Evolutionary conservation across 768 basidiomycete genomes (phyloP).

Genomic region (Tricholoma matsutake): DNA sequence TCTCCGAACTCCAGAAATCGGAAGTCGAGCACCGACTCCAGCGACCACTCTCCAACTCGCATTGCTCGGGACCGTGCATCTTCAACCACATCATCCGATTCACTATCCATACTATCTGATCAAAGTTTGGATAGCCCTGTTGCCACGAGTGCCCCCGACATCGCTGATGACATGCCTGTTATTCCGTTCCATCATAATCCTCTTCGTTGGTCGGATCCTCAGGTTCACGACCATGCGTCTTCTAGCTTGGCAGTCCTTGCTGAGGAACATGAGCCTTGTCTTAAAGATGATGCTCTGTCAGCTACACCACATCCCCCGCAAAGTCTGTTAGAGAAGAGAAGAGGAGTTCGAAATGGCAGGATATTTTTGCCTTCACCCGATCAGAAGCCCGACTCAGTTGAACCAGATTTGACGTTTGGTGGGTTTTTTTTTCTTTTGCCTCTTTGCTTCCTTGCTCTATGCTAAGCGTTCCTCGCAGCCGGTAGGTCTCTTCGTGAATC

Average conservation of each 20-base stretch:
- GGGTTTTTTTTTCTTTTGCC: background rate
- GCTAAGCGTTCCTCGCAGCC: conserved; percentile 10
- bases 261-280: conserved; percentile 43
- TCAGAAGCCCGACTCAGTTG: background rate
- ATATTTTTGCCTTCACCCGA: conserved; percentile 13
- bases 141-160: conserved; percentile 21
- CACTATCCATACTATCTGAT: conserved; percentile 38
- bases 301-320: conserved; percentile 9
- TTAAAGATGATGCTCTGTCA: conserved; percentile 8
- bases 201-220: conserved; percentile 21
- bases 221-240: conserved; percentile 23
- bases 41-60: conserved; percentile 16
- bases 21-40: conserved; percentile 16
- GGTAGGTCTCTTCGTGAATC: conserved; percentile 36
- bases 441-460: background rate
- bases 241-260: conserved; percentile 47
- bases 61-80: conserved; percentile 31
- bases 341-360: conserved; percentile 12
- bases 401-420: conserved; percentile 6
- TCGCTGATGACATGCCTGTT: conserved; percentile 35
- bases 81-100: conserved; percentile 41
- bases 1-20: conserved; percentile 8
- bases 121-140: conserved; percentile 31
- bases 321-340: conserved; percentile 7
- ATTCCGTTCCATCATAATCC: conserved; percentile 44